Conservation (phyloP, 1,284 basidiomycete genomes). For the Irpex sp. region DNA sequence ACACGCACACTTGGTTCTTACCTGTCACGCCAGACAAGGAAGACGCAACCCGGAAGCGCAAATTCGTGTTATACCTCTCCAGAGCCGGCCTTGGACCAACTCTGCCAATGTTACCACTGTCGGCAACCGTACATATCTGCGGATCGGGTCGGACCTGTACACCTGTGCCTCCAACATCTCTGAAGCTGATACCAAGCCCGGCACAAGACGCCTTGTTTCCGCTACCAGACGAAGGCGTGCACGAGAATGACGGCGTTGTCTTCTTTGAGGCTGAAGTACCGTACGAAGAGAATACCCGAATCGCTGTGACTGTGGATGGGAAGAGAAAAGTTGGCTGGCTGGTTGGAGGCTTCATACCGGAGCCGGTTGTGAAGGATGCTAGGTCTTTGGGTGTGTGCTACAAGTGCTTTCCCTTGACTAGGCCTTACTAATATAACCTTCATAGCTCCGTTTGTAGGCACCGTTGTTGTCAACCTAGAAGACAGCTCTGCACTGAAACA, state of each 20-base stretch:
- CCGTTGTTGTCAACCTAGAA: slow-evolving; percentile 31
- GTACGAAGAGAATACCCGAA: slow-evolving; percentile 25
- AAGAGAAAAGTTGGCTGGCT: slow-evolving; percentile 42
- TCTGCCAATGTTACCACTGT: slow-evolving; percentile 36
- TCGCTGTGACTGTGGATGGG: slow-evolving; percentile 45
- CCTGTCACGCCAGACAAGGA: slow-evolving; percentile 29
- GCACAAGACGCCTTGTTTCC: slow-evolving; percentile 50
- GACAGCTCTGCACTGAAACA: slow-evolving; percentile 16
- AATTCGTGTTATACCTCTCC: slow-evolving; percentile 55
- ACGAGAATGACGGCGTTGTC: slow-evolving; percentile 70
- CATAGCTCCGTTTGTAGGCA: slow-evolving; percentile 18
- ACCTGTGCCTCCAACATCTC: slow-evolving; percentile 35
- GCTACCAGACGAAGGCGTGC: slow-evolving; percentile 55
- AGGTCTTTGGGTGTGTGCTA: slow-evolving; percentile 40
- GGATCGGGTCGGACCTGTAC: slow-evolving; percentile 29
- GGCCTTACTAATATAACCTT: not conserved
- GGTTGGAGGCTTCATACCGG: slow-evolving; percentile 43
- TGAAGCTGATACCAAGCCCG: slow-evolving; percentile 61
- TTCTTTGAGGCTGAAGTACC: slow-evolving; percentile 50
- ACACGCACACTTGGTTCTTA: slow-evolving; percentile 44
- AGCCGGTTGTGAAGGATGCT: slow-evolving; percentile 27
- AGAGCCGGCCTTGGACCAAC: slow-evolving; percentile 38
- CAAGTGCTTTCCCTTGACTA: not conserved
- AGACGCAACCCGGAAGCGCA: slow-evolving; percentile 6
- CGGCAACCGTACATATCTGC: slow-evolving; percentile 42